Percentiles rank a stretch among this genome's conserved stretches.
Evolutionary conservation across 139 green algal species (phyloP).

Genomic region (Picochlorum sp.): DNA sequence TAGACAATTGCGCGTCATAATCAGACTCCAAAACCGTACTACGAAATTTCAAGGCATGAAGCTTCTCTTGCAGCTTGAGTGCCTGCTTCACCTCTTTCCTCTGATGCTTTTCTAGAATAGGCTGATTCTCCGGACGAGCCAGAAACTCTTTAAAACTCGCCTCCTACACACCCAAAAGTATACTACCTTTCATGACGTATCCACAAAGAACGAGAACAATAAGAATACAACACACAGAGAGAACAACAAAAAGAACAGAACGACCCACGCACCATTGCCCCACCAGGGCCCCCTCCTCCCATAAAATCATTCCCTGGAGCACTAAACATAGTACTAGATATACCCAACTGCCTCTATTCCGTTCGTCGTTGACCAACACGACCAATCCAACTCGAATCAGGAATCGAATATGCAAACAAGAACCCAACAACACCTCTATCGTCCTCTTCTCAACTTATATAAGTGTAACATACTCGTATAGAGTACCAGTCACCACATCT

Average conservation of each 20-base stretch:
- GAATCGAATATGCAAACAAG: too few relatives aligned
- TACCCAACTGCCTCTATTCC: too few relatives aligned
- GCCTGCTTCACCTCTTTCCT: conserved; percentile 35
- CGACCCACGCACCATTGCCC: conserved; percentile 3
- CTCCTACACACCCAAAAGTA: conserved; percentile 19
- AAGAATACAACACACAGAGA: background rate
- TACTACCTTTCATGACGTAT: too few relatives aligned
- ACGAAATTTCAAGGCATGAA: conserved; percentile 32
- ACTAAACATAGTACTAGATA: too few relatives aligned
- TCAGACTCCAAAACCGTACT: conserved; percentile 43
- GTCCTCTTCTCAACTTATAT: too few relatives aligned
- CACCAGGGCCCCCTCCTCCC: background rate
- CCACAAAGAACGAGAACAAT: too few relatives aligned
- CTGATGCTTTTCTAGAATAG: conserved; percentile 48
- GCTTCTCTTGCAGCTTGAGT: conserved; percentile 33
- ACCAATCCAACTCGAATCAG: too few relatives aligned
- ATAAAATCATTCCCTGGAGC: too few relatives aligned
- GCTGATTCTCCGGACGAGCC: conserved; percentile 44
- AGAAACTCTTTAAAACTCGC: conserved; percentile 54
- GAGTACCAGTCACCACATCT: too few relatives aligned
- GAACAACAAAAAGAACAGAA: background rate
- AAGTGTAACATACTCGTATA: too few relatives aligned
- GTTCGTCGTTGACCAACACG: too few relatives aligned
- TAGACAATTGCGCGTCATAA: conserved; percentile 37
- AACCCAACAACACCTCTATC: too few relatives aligned